phyloP scores from a whole-genome alignment of 2,329 filamentous ascomycete genomes.

The Ophiostoma triangulosporum region DNA sequence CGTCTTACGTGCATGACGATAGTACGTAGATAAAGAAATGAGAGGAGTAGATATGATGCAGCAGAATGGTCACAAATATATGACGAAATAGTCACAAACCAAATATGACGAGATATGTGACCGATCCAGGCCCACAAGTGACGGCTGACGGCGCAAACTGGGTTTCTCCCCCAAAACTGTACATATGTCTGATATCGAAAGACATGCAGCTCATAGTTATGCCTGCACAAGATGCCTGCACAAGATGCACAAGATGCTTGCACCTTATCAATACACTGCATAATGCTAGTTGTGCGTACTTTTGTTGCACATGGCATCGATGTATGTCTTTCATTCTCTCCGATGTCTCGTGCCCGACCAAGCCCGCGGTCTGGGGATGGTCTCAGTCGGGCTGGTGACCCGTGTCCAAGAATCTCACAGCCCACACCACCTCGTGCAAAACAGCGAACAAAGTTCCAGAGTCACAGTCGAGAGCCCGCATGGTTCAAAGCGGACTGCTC shows the following conservation, averaged over 20 bases:
- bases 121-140: neutral
- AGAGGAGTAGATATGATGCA: neutral
- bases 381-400: neutral
- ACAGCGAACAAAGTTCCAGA: conserved; percentile 10
- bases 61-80: neutral
- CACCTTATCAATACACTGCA: neutral
- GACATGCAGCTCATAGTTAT: neutral
- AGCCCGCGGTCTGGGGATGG: neutral
- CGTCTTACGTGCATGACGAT: neutral
- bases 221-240: neutral
- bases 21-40: neutral
- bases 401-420: neutral
- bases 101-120: neutral
- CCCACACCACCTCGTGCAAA: neutral
- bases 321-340: conserved; percentile 1
- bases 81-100: neutral
- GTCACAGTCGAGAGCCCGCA: neutral
- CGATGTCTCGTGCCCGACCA: neutral
- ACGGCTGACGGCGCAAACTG: neutral
- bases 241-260: neutral
- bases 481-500: neutral
- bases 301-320: neutral
- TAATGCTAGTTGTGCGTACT: neutral
- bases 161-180: too few relatives aligned
- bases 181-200: neutral